phyloP scores from a whole-genome alignment of 306 rosid species.

The Luffa acutangula region DNA sequence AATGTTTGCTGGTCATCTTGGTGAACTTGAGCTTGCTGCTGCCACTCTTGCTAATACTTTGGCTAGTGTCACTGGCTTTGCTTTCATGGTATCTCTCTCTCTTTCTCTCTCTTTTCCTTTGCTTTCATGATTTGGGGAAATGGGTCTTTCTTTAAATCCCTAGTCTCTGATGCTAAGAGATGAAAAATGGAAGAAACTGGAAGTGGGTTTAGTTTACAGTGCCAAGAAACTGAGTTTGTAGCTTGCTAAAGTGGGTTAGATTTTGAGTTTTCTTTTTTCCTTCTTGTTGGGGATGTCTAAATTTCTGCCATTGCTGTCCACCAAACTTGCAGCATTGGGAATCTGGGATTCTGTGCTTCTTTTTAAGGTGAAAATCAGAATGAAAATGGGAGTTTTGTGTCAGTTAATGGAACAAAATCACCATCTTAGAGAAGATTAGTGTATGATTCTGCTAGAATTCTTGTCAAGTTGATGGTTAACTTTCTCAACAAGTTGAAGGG shows the following conservation, averaged over 20 bases:
- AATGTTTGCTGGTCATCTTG: slow-evolving; percentile 71
- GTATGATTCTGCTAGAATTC: neutral
- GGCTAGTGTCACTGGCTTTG: slow-evolving; percentile 54
- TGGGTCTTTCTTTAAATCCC: neutral
- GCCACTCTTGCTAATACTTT: slow-evolving; percentile 46
- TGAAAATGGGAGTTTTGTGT: neutral
- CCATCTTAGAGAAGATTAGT: neutral
- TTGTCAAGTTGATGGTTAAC: neutral
- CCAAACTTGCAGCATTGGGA: neutral
- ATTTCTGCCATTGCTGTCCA: neutral
- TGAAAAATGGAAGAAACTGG: neutral
- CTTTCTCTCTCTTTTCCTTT: neutral
- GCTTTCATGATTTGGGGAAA: neutral
- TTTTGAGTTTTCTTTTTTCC: neutral
- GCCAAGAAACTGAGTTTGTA: neutral
- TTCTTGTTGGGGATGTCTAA: neutral
- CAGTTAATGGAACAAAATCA: neutral
- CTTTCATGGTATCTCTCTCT: slow-evolving; percentile 34
- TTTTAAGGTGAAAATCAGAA: neutral
- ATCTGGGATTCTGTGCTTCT: too few relatives aligned
- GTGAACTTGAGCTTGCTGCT: neutral
- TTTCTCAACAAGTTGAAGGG: neutral
- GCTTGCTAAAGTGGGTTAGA: neutral
- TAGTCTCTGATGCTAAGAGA: neutral
- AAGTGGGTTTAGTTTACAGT: neutral